Base-by-base conservation (phyloP, 1,284 basidiomycete species). In the Malassezia furfur region DNA sequence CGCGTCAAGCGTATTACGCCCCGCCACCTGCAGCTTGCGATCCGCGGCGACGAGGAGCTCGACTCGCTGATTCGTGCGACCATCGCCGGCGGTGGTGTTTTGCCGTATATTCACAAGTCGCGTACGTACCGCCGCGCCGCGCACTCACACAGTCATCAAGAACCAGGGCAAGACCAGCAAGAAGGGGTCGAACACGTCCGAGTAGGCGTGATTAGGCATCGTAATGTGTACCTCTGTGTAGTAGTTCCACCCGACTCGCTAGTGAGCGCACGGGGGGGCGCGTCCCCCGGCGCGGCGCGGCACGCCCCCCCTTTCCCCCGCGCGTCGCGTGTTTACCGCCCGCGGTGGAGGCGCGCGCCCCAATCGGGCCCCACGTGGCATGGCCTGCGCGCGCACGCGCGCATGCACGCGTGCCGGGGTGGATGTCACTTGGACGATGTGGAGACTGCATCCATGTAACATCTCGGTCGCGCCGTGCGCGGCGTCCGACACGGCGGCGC, bases 1-100 rank as follows among this genome's bases (percentile, higher is more conserved):
- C 84, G 86, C 51, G 89, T 94, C 41, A 96, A 96, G 78, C 88
- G 93, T 76, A 94, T 96, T 76, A 94, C 89, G 0, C 91, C 91
- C 19, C 86, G 88, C 64, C 89, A 91, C 77, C 77, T 91, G 65
- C 88, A 91, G 76, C 82, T 91, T 28, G 89, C 91, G 32, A 96
- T 96, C 66, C 87, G 91, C 61, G 91, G 91, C 48, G 93, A 96
- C 76, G 91, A 96, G 74, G 91, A 88, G 71, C 82, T 91, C 9
- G 78, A 81, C 69, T 71, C 77, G 36, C 70, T 81, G 52, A 78
- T 81, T 60, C 74, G 78, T 52, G 80, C 80, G 41, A 81, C 80
- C 37, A 81, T 81, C 57, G 79, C 80, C 14, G 87, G 88, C 59
- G 86, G 86, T 79, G 90, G 91, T 81, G 91, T 96, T 3, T 76